Evolutionary conservation across 148 eudicot species (phyloP), one percentile per base, ranked within the genome.

Genomic region (Camellia japonica): DNA sequence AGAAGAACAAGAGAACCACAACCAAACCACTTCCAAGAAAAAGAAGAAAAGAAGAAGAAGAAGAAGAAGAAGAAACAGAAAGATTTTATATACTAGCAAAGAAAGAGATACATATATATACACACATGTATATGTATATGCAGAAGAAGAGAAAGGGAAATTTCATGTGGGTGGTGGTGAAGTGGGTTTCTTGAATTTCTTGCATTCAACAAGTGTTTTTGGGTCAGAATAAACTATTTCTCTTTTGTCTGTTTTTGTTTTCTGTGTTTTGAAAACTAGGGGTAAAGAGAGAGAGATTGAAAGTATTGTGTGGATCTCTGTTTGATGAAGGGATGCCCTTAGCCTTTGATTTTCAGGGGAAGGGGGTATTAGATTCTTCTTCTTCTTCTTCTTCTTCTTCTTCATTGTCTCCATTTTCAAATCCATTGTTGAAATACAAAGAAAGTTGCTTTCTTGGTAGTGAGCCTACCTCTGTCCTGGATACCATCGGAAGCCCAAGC

Each of bases 391-490:
- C 73, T 52, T 42, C 74, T 1, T n/a, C 20, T 7, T 72, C 38
- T 73, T 59, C 77, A 55, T 6, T 41, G 13, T 30, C 63, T 8
- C 51, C 72, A 49, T 67, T 41, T n/a, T 68, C 65, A 68, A 78
- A 78, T 78, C 80, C 80, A 13, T 78, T 78, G 66, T 5, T 54
- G 12, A 38, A 7, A n/a, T 70, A 44, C 5, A 8, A 74, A 18
- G 65, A 78, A 56, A 13, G 16, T 51, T 63, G 78, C 10, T 44
- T 78, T 78, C 52, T 73, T 43, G 63, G 69, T 19, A 77, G 86
- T 83, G 97, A 91, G 75, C 97, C 97, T 46, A 87, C 82, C 64
- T 91, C 97, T 80, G 91, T 91, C 74, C 93, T 92, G 92, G 97
- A 92, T 82, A 85, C 90, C 76, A 86, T 87, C 0, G 76, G 85